phyloP scores from a whole-genome alignment of 495 filamentous ascomycete species.

The Parathielavia hyrcaniae region DNA sequence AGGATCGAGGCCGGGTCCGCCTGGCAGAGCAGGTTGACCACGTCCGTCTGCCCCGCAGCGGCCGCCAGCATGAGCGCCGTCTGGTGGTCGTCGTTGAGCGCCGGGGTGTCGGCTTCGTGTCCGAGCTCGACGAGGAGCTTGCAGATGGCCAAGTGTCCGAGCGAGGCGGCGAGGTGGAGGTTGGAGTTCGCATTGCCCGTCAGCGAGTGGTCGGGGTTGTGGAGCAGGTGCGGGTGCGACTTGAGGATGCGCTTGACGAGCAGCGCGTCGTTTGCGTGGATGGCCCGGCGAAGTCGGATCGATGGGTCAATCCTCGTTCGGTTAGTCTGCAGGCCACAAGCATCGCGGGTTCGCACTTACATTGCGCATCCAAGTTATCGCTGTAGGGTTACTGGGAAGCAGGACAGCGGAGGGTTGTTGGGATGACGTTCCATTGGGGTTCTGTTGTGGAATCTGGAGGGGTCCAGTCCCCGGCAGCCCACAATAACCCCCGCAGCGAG shows the following conservation, averaged over 20 bases:
- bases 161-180: slow-evolving; percentile 65
- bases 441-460: neutral
- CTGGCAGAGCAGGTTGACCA: slow-evolving; percentile 54
- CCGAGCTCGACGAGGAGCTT: slow-evolving; percentile 46
- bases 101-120: slow-evolving; percentile 55
- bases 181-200: slow-evolving; percentile 60
- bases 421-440: too few species aligned
- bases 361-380: neutral
- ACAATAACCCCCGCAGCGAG: too few species aligned
- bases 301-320: slow-evolving; percentile 56
- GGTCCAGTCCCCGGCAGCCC: too few species aligned
- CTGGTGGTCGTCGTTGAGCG: slow-evolving; percentile 63
- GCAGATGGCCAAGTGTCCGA: slow-evolving; percentile 60
- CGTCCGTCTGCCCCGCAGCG: slow-evolving; percentile 50
- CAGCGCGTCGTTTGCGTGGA: slow-evolving; percentile 61
- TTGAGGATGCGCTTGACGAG: slow-evolving; percentile 68
- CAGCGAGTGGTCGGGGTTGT: slow-evolving; percentile 59
- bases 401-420: neutral
- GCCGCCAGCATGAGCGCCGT: slow-evolving; percentile 65
- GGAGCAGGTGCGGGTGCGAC: slow-evolving; percentile 59
- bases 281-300: slow-evolving; percentile 63
- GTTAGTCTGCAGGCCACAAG: neutral
- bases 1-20: slow-evolving; percentile 40
- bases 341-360: neutral
- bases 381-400: neutral